Percentiles rank a stretch among this genome's conserved stretches.
Evolutionary conservation across 2,329 filamentous ascomycete species (phyloP).

Genomic region (Orbilia oligospora): DNA sequence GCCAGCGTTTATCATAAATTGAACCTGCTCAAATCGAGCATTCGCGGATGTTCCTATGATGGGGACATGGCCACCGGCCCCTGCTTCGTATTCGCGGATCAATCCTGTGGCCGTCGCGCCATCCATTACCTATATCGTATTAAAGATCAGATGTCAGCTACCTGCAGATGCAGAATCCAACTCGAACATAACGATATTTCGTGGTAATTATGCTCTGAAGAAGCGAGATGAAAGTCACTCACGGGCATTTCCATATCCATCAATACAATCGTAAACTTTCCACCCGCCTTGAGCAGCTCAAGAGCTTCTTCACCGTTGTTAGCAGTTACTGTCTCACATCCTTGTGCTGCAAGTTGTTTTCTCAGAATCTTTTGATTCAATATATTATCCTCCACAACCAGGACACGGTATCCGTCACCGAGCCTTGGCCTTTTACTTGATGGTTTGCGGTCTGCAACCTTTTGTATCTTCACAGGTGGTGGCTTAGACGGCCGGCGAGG

Average conservation of each 20-base stretch:
- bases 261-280: slow-evolving; percentile 72
- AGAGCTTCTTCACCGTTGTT: slow-evolving; percentile 78
- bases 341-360: slow-evolving; percentile 74
- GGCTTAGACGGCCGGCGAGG: slow-evolving; percentile 40
- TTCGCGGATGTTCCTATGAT: slow-evolving; percentile 89
- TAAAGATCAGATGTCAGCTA: slow-evolving; percentile 35
- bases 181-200: background rate
- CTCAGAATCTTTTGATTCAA: slow-evolving; percentile 77
- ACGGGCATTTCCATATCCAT: slow-evolving; percentile 89
- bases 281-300: slow-evolving; percentile 65
- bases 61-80: slow-evolving; percentile 77
- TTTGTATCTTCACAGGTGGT: slow-evolving; percentile 34
- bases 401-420: slow-evolving; percentile 67
- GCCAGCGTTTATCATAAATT: slow-evolving; percentile 76
- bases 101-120: slow-evolving; percentile 50
- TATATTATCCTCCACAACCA: slow-evolving; percentile 79
- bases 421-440: slow-evolving; percentile 30
- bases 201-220: background rate
- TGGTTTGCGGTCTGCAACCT: slow-evolving; percentile 8
- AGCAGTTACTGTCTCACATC: slow-evolving; percentile 75
- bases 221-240: background rate
- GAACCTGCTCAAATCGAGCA: slow-evolving; percentile 77
- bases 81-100: slow-evolving; percentile 67
- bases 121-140: slow-evolving; percentile 45
- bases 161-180: background rate